Conservation (phyloP, 2,329 filamentous ascomycete species). For the Talaromyces sp. region DNA sequence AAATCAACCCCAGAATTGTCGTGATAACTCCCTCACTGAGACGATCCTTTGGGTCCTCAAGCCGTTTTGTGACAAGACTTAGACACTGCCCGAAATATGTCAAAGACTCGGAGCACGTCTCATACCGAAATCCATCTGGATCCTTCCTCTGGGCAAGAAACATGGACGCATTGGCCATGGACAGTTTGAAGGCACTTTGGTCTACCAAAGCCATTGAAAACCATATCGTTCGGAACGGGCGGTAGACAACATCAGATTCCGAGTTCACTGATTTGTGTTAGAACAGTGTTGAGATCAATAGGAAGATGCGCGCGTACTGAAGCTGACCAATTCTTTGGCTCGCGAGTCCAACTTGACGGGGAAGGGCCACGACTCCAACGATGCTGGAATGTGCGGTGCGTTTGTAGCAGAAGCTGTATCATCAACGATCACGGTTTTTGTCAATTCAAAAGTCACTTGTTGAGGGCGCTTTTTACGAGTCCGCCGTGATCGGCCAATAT, state of each 20-base stretch:
- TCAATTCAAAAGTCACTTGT: conserved; percentile 11
- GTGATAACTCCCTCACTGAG: conserved; percentile 17
- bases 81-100: conserved; percentile 19
- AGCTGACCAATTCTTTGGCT: conserved; percentile 14
- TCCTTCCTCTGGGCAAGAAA: conserved; percentile 19
- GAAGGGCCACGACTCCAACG: conserved; percentile 10
- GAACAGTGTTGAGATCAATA: not conserved
- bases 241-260: conserved; percentile 18
- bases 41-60: conserved; percentile 14
- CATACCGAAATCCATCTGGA: conserved; percentile 16
- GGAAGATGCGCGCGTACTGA: conserved; percentile 8
- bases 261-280: conserved; percentile 2
- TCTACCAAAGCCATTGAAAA: conserved; percentile 22
- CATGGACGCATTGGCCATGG: conserved; percentile 23
- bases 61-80: conserved; percentile 15
- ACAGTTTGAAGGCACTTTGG: conserved; percentile 19
- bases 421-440: not conserved
- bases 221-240: conserved; percentile 24
- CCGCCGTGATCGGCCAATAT: conserved; percentile 10
- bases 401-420: not conserved
- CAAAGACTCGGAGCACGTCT: conserved; percentile 18
- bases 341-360: conserved; percentile 10
- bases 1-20: conserved; percentile 20
- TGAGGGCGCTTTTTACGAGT: conserved; percentile 3
- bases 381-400: not conserved